Base-by-base conservation (phyloP, 257 asterid genomes). In the Paraleonurus japonicus region DNA sequence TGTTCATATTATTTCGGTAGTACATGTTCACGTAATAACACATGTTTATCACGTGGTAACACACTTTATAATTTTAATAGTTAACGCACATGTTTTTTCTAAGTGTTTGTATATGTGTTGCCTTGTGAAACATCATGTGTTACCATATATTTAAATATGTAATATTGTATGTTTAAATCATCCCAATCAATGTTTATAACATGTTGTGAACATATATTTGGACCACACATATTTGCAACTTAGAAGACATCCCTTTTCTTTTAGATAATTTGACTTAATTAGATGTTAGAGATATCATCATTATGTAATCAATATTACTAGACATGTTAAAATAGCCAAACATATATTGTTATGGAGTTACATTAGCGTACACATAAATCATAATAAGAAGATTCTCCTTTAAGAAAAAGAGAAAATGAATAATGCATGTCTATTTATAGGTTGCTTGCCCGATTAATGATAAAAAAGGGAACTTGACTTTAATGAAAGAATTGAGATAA, bases 381-480 rank as follows among this genome's bases (percentile, higher is more conserved):
- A n/a, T 58, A 24, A 58, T 12, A 58, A 24, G 63, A 26, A 13
- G 17, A 58, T 20, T 11, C 37, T 15, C 20, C 39, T 58, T 58
- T 15, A 58, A 58, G 45, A 60, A 60, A 17, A 60, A n/a, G 47
- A 30, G 45, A 32, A 28, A 60, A 60, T n/a, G 41, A n/a, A 30
- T 3, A 60, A 60, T n/a, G 66, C 66, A 60, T 32, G 47, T 27
- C 43, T 33, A 30, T 60, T 5, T 60, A 28, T 30, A 7, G 66
- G 15, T 60, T 60, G 66, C 66, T 60, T 60, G 26, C 26, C 13
- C 24, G 13, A 60, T n/a, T 60, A 4, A 4, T 39, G 20, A 39
- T 37, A 27, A 65, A 16, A 59, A 48, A 13, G 73, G 65, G 41
- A 75, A 67, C 79, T 75, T 75, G 64, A 68, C 70, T 59, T 75